phyloP scores from a whole-genome alignment of 805 yeast species.

The Cyberlindnera subsufficiens region DNA sequence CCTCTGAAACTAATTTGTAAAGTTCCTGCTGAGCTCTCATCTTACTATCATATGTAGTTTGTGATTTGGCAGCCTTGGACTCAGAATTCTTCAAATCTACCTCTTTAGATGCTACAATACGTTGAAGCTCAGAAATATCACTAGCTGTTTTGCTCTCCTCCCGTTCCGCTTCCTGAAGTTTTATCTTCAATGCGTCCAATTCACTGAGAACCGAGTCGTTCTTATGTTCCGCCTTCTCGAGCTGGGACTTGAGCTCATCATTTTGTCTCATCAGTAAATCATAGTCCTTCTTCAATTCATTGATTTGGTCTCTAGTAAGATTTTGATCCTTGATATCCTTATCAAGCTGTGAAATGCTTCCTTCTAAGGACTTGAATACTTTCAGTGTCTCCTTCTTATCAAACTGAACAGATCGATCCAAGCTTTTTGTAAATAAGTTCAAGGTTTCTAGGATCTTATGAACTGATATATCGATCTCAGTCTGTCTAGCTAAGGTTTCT shows the following conservation, averaged over 20 bases:
- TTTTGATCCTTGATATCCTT: constrained; percentile 18
- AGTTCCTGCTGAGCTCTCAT: constrained; percentile 30
- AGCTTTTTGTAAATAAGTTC: neutral
- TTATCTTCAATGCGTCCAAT: neutral
- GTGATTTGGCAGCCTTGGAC: constrained; percentile 14
- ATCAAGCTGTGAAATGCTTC: constrained; percentile 5
- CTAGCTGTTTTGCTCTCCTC: neutral
- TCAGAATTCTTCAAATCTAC: constrained; percentile 5
- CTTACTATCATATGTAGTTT: constrained; percentile 28
- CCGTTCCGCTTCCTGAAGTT: neutral
- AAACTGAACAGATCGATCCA: neutral
- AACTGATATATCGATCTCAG: neutral
- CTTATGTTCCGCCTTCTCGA: neutral
- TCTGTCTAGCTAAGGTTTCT: neutral
- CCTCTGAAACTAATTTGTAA: constrained; percentile 24
- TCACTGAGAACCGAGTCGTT: neutral
- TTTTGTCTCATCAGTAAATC: neutral
- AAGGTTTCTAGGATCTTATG: neutral
- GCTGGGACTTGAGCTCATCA: constrained; percentile 1
- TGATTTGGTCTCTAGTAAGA: constrained; percentile 2
- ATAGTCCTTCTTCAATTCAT: constrained; percentile 3
- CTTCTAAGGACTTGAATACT: neutral
- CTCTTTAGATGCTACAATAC: neutral
- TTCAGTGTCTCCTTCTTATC: neutral
- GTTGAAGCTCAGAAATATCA: neutral